Evolutionary conservation across 1,284 basidiomycete species (phyloP), one percentile per base, ranked within the genome.

Genomic region (Cerrena zonata): DNA sequence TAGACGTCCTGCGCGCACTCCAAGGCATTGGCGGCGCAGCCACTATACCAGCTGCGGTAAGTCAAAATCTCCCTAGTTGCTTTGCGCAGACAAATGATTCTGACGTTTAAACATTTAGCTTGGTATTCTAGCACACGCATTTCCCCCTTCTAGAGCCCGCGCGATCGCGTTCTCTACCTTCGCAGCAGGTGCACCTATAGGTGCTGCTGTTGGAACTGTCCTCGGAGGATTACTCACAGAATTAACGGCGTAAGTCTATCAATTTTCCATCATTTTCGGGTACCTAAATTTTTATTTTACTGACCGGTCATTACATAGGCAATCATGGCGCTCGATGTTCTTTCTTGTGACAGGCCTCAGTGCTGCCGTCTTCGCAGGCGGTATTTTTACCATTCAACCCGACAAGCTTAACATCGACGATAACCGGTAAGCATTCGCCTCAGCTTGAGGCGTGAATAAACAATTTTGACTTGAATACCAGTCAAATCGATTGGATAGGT

Each of bases 401-500:
- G 67, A 83, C 55, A 18, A 61, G 3, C 69, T 70, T 0, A 75
- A 75, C 0, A 56, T 61, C 5, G 77, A 79, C 50, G 47, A 39
- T 0, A 84, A 89, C 56, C 68, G 69, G 23, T 47, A 18, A 18
- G 46, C 18, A 10, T 7, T 25, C 30, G 7, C 10, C 18, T 44
- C 25, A 12, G 22, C 7, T 41, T n/a, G n/a, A n/a, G n/a, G n/a
- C n/a, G n/a, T 10, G 21, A 18, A 7, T 41, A 18, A 41, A 7
- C 18, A 5, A n/a, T 18, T 10, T 41, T 22, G 10, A 7, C 10
- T 22, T 10, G 19, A 11, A 10, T 10, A 21, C 4, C 18, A 47
- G 46, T 38, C 74, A 86, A 0, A 73, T 95, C 0, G 92, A 95
- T 62, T 94, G 89, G 88, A 61, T 89, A 21, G 92, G 93, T 3